Evolutionary conservation across 2,329 filamentous ascomycete genomes (phyloP), one percentile per base, ranked within the genome.

Genomic region (Pestalotiopsis sp.): DNA sequence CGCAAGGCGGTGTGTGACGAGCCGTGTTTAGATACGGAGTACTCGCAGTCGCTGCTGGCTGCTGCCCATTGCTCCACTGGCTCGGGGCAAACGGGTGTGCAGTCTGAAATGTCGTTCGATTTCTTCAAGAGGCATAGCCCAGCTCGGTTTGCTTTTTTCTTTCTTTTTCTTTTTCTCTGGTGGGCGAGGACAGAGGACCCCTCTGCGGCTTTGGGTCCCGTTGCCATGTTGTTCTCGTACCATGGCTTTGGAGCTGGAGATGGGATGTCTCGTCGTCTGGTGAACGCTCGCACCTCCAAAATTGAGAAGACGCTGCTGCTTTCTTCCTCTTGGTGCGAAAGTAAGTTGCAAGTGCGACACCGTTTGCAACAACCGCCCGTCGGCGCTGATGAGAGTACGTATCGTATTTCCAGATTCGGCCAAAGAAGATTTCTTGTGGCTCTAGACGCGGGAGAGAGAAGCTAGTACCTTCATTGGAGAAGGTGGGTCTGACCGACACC

Each of bases 1-100:
- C 45, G 70, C 68, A 74, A 76, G 75, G 77, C 77, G 77, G 77
- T 78, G 77, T 78, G 75, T 74, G 72, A 67, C 72, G 70, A 70
- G 56, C 56, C 23, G 60, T 41, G 56, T 57, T 66, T 58, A 66
- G 57, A 62, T 70, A 68, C 68, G 64, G 40, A 38, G 36, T 61
- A 61, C 67, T 52, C 45, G 45, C 45, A 6, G 20, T 52, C 45
- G 45, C 11, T 52, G 45, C 17, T 52, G 59, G 38, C 25, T 66
- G 38, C 56, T 52, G 45, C 20, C 45, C 45, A 52, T 52, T 17
- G 45, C 45, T 52, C 45, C 45, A n/a, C 45, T 36, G 36, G 57
- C 45, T 3, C 57, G 45, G 66, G 66, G 60, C 27, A 40, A 23
- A n/a, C 31, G 63, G 63, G 49, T 66, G 36, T 23, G 56, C 57